These are phyloP conservation scores for Globisporangium viniferum DNA, from an alignment of 352 stramenopile species.

Conservation along the genomic window DNA sequence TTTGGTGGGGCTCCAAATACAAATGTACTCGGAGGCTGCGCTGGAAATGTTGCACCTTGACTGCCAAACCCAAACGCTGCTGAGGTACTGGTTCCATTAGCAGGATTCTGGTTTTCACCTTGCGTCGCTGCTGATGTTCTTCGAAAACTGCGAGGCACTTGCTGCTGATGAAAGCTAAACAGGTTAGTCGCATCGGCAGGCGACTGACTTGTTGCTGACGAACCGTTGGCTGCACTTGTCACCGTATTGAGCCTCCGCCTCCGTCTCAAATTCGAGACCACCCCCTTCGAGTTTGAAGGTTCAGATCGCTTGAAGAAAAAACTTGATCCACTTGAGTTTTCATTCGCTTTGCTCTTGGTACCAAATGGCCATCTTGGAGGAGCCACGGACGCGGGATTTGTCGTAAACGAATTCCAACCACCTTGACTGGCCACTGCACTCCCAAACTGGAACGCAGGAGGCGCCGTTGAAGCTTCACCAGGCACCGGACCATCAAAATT, in stretches of 20 bases:
- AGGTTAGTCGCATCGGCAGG: not conserved
- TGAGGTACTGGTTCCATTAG: not conserved
- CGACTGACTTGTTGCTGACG: not conserved
- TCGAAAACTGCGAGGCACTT: not conserved
- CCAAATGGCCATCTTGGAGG: not conserved
- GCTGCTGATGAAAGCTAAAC: not conserved
- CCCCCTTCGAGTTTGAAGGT: not conserved
- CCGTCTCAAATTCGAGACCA: slow-evolving; percentile 1
- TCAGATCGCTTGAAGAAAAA: not conserved
- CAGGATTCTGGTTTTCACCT: not conserved
- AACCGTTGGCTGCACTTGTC: not conserved
- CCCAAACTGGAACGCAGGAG: slow-evolving; percentile 11
- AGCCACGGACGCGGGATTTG: not conserved
- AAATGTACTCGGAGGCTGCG: not conserved
- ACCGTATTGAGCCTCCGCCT: not conserved
- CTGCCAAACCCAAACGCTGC: not conserved
- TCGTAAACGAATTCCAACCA: not conserved
- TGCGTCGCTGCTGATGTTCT: not conserved
- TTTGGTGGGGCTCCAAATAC: slow-evolving; percentile 9
- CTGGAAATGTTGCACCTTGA: not conserved
- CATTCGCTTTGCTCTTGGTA: not conserved
- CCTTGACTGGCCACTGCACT: not conserved
- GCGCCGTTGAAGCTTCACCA: not conserved
- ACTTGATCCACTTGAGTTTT: not conserved
- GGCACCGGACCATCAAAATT: not conserved